phyloP scores from a whole-genome alignment of 139 green algal species.

The Edaphochlamys debaryana region DNA sequence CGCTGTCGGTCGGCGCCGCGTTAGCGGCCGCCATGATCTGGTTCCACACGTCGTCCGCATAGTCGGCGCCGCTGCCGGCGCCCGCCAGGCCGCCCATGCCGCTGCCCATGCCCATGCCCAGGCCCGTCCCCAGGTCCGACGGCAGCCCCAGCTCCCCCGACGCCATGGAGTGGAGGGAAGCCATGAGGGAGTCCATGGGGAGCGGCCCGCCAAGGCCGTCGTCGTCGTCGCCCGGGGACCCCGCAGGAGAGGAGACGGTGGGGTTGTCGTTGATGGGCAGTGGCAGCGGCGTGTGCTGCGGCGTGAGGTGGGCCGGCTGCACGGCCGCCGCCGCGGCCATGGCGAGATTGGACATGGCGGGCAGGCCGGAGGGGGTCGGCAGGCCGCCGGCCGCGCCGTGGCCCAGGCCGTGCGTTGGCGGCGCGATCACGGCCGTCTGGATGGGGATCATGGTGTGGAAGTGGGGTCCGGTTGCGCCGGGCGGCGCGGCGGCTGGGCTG shows the following conservation, averaged over 20 bases:
- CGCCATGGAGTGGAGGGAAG: slow-evolving; percentile 9
- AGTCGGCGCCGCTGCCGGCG: slow-evolving; percentile 16
- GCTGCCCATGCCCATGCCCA: too few species aligned
- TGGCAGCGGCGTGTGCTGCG: not conserved
- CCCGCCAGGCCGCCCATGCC: too few species aligned
- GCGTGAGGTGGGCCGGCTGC: not conserved
- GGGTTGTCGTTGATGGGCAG: slow-evolving; percentile 31
- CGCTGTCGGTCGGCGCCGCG: not conserved
- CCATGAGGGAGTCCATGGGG: not conserved
- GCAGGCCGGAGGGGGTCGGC: slow-evolving; percentile 8
- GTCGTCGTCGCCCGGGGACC: not conserved
- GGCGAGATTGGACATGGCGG: slow-evolving; percentile 1
- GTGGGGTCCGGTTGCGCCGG: too few species aligned
- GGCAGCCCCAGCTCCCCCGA: slow-evolving; percentile 26
- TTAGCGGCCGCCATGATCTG: not conserved
- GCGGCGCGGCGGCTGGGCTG: not conserved
- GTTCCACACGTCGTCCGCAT: slow-evolving; percentile 25
- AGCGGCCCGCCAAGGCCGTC: not conserved
- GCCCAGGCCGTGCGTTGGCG: slow-evolving; percentile 34
- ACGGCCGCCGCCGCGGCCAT: not conserved
- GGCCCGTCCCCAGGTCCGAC: not conserved
- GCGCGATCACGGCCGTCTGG: slow-evolving; percentile 34
- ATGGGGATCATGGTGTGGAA: slow-evolving; percentile 45
- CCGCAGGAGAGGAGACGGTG: slow-evolving; percentile 18
- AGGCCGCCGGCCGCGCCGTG: not conserved